Evolutionary conservation across 2,329 filamentous ascomycete species (phyloP).

Genomic region (Parastagonospora avenae): DNA sequence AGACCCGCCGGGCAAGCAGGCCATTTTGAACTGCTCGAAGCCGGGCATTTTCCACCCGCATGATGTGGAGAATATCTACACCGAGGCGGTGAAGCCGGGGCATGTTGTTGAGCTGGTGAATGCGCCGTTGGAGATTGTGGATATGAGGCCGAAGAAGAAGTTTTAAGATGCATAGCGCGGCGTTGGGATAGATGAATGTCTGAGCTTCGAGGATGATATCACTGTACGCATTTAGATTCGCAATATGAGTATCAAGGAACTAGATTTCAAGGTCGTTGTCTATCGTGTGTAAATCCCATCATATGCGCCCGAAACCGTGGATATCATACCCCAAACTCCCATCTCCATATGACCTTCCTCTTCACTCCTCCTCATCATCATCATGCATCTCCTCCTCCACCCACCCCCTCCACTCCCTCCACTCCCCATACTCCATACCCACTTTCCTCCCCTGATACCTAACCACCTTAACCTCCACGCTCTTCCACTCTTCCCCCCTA

Average conservation of each 20-base stretch:
- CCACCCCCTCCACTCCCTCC: slow-evolving; percentile 80
- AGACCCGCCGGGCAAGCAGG: slow-evolving; percentile 84
- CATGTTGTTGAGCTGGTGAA: slow-evolving; percentile 65
- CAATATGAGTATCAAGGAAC: too few relatives aligned
- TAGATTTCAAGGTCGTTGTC: background rate
- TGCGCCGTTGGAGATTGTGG: slow-evolving; percentile 67
- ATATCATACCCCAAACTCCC: slow-evolving; percentile 1
- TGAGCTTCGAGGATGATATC: too few relatives aligned
- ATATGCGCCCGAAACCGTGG: background rate
- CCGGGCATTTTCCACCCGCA: slow-evolving; percentile 85
- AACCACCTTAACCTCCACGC: slow-evolving; percentile 77
- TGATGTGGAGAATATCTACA: slow-evolving; percentile 73
- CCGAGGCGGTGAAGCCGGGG: slow-evolving; percentile 66
- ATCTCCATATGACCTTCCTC: background rate
- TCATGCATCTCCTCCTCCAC: slow-evolving; percentile 51
- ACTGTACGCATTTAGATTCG: too few relatives aligned
- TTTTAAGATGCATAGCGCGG: slow-evolving; percentile 21
- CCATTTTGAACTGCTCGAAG: slow-evolving; percentile 80
- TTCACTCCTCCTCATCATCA: slow-evolving; percentile 1
- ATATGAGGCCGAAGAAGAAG: slow-evolving; percentile 54
- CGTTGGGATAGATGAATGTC: slow-evolving; percentile 4
- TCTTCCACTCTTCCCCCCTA: slow-evolving; percentile 68
- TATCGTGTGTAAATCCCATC: background rate
- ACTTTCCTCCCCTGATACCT: slow-evolving; percentile 87
- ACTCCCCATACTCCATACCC: slow-evolving; percentile 72